Conservation (phyloP, 345 rosid species). For the Populus ilicifolia region DNA sequence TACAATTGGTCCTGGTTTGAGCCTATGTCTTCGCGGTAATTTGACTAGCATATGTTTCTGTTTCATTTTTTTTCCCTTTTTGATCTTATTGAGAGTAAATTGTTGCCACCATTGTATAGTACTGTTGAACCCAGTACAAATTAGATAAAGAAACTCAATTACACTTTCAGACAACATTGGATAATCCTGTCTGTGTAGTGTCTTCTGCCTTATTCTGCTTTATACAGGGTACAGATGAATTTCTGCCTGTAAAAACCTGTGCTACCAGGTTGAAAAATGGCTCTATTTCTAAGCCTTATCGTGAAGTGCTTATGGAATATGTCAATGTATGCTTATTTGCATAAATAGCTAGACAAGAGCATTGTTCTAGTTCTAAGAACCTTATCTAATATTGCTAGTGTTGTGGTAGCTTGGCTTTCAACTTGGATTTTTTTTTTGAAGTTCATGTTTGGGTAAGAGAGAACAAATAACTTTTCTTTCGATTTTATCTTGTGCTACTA, state of each 20-base stretch:
- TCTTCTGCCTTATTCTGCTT: not conserved
- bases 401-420: too few relatives aligned
- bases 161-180: too few relatives aligned
- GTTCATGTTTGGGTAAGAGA: too few relatives aligned
- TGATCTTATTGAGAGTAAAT: not conserved
- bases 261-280: not conserved
- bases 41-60: not conserved
- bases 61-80: not conserved
- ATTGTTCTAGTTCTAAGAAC: too few relatives aligned
- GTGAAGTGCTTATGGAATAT: not conserved
- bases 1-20: slow-evolving; percentile 95
- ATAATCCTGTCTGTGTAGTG: too few relatives aligned
- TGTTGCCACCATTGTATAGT: not conserved
- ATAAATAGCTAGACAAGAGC: too few relatives aligned
- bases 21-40: slow-evolving; percentile 94
- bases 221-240: not conserved
- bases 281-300: not conserved
- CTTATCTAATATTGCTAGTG: too few relatives aligned
- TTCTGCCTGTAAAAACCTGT: not conserved
- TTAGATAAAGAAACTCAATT: too few relatives aligned
- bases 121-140: not conserved
- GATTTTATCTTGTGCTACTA: too few relatives aligned
- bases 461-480: too few relatives aligned
- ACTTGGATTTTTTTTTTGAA: too few relatives aligned
- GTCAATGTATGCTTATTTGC: too few relatives aligned